Base-by-base conservation (phyloP, 2,329 filamentous ascomycete species). In the Fusarium odoratissimum region DNA sequence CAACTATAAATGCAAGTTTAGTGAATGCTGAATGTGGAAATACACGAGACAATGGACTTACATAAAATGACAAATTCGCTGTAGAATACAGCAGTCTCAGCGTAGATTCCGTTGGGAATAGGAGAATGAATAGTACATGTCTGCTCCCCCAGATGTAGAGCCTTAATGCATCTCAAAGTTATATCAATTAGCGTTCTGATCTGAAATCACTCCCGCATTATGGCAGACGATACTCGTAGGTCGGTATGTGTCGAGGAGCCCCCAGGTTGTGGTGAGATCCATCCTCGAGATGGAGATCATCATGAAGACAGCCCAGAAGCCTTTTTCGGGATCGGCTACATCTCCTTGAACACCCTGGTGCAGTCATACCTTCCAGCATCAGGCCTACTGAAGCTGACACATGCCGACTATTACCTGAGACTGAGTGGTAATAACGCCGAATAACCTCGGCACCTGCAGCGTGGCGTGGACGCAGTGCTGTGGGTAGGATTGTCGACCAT, bases 161-260 rank as follows among this genome's bases (percentile, higher is more conserved):
- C 12, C 0, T 7, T 5, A 14, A 28, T 45, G 44, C 25, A 21
- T 28, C 17, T 21, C 12, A 6, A 21, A 45, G 44, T 10, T 6
- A 3, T 10, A 0, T 19, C 23, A 28, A 13, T 8, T 17, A 3
- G 11, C 8, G 17, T 19, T 45, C 12, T 8, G 17, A 21, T 30
- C 19, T 14, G 25, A 10, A 10, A 11, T 46, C 5, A 30, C 19
- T 28, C 19, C 8, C 4, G 12, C 17, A 46, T 8, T 21, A 28
- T 30, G 1, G 25, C 3, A 3, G 19, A 28, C 1, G 25, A 30
- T 11, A 16, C 12, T 30, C 6, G 8, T 14, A 14, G 3, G 23
- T 28, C 17, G 6, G 2, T 45, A 6, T 14, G 17, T 5, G 12
- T 45, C 17, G 25, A 21, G 13, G 13, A 46, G 3, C 25, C 19